These are phyloP conservation scores for Xylaria sp. DNA, from an alignment of 2,329 filamentous ascomycete species.

Conservation along the genomic window DNA sequence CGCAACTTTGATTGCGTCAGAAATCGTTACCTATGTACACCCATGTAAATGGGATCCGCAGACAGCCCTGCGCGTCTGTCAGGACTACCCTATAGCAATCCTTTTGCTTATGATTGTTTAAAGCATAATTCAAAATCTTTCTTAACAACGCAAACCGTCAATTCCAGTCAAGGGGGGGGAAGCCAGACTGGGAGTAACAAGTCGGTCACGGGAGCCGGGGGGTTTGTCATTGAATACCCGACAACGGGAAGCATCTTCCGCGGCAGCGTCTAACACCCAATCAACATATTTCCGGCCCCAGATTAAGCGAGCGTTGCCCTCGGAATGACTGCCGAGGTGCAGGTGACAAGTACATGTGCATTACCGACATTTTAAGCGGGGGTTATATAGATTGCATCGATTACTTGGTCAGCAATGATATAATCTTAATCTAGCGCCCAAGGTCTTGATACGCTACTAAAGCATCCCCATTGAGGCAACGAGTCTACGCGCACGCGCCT, in stretches of 20 bases:
- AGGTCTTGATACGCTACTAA: background rate
- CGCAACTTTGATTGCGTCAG: no score
- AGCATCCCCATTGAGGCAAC: slow-evolving; percentile 1
- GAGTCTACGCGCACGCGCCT: background rate
- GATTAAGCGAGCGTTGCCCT: slow-evolving; percentile 7
- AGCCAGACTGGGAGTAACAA: no score
- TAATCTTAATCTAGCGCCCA: background rate
- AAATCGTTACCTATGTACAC: no score
- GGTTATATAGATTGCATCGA: slow-evolving; percentile 23
- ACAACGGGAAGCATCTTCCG: background rate
- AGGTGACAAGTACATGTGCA: slow-evolving; percentile 22
- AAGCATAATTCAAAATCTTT: no score
- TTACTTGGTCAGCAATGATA: background rate
- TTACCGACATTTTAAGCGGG: slow-evolving; percentile 28
- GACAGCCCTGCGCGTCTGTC: no score
- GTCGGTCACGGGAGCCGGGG: no score
- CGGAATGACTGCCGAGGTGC: slow-evolving; percentile 25
- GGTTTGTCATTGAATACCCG: no score
- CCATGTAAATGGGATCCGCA: no score
- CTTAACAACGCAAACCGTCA: no score
- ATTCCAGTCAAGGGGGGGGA: no score
- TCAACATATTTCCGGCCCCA: background rate
- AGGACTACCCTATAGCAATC: no score
- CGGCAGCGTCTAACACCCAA: slow-evolving; percentile 15
- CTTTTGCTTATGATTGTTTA: no score